Conservation (phyloP, 768 basidiomycete genomes). For the Lentinula edodes region DNA sequence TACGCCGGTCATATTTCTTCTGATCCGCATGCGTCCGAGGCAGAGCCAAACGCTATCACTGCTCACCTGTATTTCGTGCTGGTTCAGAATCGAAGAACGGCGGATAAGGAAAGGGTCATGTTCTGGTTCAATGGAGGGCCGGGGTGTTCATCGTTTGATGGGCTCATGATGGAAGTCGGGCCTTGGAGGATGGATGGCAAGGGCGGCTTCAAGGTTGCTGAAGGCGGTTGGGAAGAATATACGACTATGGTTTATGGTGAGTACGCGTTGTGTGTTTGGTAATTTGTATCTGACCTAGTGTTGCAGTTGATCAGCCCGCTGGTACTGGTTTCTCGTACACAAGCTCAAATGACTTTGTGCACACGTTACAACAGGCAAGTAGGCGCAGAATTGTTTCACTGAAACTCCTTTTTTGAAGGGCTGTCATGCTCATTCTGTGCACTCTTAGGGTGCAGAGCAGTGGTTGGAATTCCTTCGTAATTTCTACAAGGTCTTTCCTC, state of each 20-base stretch:
- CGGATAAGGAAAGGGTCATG: conserved; percentile 87
- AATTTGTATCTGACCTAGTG: neutral
- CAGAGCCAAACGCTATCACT: conserved; percentile 52
- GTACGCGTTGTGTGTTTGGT: conserved; percentile 15
- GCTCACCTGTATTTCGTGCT: conserved; percentile 87
- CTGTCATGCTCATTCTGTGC: conserved; percentile 6
- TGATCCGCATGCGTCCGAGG: conserved; percentile 54
- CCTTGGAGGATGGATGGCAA: conserved; percentile 79
- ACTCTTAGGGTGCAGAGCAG: conserved; percentile 62
- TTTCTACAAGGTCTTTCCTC: conserved; percentile 90
- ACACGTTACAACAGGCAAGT: conserved; percentile 62
- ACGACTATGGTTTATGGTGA: conserved; percentile 87
- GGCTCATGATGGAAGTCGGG: conserved; percentile 97
- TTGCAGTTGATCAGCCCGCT: conserved; percentile 90
- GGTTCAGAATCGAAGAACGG: conserved; percentile 77
- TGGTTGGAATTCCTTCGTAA: conserved; percentile 80
- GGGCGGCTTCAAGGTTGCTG: conserved; percentile 63
- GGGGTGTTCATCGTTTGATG: conserved; percentile 96
- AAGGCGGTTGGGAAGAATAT: conserved; percentile 98
- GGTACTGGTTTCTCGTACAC: conserved; percentile 94
- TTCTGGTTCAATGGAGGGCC: conserved; percentile 99
- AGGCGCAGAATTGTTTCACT: neutral
- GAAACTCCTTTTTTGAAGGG: neutral
- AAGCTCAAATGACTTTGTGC: conserved; percentile 79
- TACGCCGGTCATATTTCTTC: conserved; percentile 85